A percentile compares a stretch with the other conserved stretches of the same genome.
phyloP scores from a whole-genome alignment of 768 basidiomycete genomes.

The Astraeus odoratus region DNA sequence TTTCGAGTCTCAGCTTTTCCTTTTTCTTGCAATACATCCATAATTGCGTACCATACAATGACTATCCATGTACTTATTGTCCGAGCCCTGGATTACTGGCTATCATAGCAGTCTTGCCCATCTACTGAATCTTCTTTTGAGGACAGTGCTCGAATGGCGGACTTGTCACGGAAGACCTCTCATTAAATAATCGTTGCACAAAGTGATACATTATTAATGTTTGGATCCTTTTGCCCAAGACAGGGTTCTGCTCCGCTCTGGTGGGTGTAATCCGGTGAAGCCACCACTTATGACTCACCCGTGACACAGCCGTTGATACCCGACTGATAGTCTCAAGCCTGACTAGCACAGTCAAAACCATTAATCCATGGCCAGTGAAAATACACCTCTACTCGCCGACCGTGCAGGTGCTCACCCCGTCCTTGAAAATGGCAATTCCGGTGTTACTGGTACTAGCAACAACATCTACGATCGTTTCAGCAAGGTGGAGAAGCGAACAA shows the following conservation, averaged over 20 bases:
- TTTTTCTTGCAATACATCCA: background rate
- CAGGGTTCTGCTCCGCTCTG: too few relatives aligned
- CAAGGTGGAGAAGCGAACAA: slow-evolving; percentile 38
- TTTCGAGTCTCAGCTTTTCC: background rate
- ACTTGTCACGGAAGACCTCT: too few relatives aligned
- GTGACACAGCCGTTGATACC: too few relatives aligned
- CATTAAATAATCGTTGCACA: too few relatives aligned
- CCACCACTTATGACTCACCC: too few relatives aligned
- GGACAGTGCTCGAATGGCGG: too few relatives aligned
- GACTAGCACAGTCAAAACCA: background rate
- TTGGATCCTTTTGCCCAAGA: too few relatives aligned
- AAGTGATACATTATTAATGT: too few relatives aligned
- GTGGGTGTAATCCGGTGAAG: too few relatives aligned
- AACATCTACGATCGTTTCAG: slow-evolving; percentile 58
- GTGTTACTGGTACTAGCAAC: slow-evolving; percentile 7
- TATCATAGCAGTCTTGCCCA: background rate
- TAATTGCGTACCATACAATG: background rate
- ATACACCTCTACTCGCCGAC: slow-evolving; percentile 19
- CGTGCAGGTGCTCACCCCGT: background rate
- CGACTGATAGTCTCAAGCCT: background rate
- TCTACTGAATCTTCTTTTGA: background rate
- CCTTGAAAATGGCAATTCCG: background rate
- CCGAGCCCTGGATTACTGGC: background rate
- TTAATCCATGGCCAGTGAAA: slow-evolving; percentile 21
- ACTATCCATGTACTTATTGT: background rate